Evolutionary conservation across 805 yeast genomes (phyloP).

Genomic region (Danielia reshetovae): DNA sequence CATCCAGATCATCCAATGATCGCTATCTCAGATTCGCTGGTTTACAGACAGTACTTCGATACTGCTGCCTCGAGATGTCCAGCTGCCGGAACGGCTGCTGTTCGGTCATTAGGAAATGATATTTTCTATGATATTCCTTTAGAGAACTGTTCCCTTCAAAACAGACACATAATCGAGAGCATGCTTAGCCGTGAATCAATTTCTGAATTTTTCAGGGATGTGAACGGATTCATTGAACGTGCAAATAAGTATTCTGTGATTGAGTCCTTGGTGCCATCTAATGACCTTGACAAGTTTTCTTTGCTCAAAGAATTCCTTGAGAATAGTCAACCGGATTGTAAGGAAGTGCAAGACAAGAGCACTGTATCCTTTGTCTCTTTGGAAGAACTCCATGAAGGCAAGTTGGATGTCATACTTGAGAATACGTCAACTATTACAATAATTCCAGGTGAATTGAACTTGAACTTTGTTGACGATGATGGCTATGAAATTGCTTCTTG

Average conservation of each 20-base stretch:
- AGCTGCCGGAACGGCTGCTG: not conserved
- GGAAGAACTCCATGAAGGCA: not conserved
- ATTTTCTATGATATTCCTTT: not conserved
- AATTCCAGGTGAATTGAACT: not conserved
- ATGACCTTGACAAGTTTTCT: slow-evolving; percentile 1
- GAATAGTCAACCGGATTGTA: not conserved
- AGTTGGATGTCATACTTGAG: not conserved
- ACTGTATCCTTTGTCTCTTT: not conserved
- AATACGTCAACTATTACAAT: not conserved
- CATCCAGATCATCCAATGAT: slow-evolving; percentile 13
- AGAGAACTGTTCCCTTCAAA: not conserved
- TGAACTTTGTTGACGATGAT: not conserved
- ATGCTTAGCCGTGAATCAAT: slow-evolving; percentile 14
- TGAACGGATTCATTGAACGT: slow-evolving; percentile 16
- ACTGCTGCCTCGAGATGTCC: not conserved
- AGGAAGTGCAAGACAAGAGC: not conserved
- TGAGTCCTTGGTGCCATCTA: slow-evolving; percentile 10
- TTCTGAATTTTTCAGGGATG: slow-evolving; percentile 15
- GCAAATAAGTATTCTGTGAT: slow-evolving; percentile 24
- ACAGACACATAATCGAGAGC: slow-evolving; percentile 12
- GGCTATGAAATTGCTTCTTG: not conserved
- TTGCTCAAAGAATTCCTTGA: not conserved
- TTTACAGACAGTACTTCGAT: not conserved
- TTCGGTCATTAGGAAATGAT: too few species aligned
- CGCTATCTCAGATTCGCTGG: slow-evolving; percentile 4